Conservation (phyloP, 371 early-diverging fungal genomes). For the Dichotomocladium elegans region DNA sequence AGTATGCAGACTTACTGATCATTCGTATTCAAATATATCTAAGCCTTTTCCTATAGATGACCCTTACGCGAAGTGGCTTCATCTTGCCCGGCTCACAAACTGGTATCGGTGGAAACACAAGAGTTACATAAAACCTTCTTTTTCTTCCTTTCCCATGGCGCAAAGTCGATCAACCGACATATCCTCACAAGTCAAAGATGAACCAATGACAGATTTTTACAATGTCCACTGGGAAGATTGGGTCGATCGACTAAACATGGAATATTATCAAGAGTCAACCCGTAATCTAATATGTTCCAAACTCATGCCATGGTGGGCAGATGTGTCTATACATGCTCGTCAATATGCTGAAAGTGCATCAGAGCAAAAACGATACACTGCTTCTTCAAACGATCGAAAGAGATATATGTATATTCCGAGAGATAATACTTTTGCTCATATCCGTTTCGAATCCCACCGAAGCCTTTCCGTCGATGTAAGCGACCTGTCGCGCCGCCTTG, state of each 20-base stretch:
- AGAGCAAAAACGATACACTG: neutral
- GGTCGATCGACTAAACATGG: neutral
- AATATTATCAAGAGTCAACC: neutral
- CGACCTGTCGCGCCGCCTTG: conserved; percentile 3
- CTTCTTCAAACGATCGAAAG: neutral
- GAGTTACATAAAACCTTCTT: neutral
- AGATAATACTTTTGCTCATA: too few species aligned
- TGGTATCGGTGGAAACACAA: neutral
- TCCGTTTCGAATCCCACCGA: too few species aligned
- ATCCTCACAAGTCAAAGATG: too few species aligned
- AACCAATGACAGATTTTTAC: too few species aligned
- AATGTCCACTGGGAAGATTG: neutral
- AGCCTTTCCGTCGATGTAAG: conserved; percentile 5
- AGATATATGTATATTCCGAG: too few species aligned
- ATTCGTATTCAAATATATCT: too few species aligned
- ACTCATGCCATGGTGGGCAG: neutral
- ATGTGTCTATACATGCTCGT: neutral
- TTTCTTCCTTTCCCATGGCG: neutral
- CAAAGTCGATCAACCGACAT: neutral
- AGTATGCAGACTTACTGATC: too few species aligned
- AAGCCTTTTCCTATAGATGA: neutral
- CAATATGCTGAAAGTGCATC: neutral
- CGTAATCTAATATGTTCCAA: neutral
- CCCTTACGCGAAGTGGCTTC: neutral
- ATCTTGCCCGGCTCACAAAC: neutral